Base-by-base conservation (phyloP, 805 yeast species). In the Candida maris region DNA sequence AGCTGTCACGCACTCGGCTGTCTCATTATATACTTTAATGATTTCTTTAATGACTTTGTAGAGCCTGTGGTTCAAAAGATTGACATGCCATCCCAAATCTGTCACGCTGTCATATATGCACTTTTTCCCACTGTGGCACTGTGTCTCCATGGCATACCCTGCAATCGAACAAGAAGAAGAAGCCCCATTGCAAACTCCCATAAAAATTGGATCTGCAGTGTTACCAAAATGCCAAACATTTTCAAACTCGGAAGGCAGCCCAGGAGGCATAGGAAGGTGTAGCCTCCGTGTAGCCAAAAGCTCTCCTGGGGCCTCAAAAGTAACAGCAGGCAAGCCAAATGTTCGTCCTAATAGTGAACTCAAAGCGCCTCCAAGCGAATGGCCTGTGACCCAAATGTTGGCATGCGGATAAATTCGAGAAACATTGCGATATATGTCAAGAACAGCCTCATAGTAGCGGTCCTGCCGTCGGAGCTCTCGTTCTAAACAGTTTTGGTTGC, bases 171-270 rank as follows among this genome's bases (percentile, higher is more conserved):
- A 93, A 2, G 89, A 62, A 0, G 94, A 81, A 4, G 91, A 78
- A 1, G 93, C 94, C 7, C 98, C 98, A 53, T 85, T 88, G 58
- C 98, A 93, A 6, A 87, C 89, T 0, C 98, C 98, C 91, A 89
- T 83, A 53, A 71, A 93, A 2, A 93, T 85, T 1, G 98, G 98
- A 57, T 93, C 98, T 0, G 96, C 97, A 2, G 93, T 93, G 57
- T 93, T 91, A 3, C 98, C 98, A 55, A 93, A 66, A 57, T 93
- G 97, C 94, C 95, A 93, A 7, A 93, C 75, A 45, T 85, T 81
- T 51, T 89, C 97, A 62, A 77, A 65, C 50, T 80, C 75, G 6
- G 67, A 62, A 0, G 96, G 89, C 10, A 85, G 57, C 1, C 96
- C 96, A 1, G 98, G 98, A 2, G 97, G 95, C 64, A 75, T 73